Evolutionary conservation across 495 filamentous ascomycete genomes (phyloP).

Genomic region (Penicillium simplicissimum): DNA sequence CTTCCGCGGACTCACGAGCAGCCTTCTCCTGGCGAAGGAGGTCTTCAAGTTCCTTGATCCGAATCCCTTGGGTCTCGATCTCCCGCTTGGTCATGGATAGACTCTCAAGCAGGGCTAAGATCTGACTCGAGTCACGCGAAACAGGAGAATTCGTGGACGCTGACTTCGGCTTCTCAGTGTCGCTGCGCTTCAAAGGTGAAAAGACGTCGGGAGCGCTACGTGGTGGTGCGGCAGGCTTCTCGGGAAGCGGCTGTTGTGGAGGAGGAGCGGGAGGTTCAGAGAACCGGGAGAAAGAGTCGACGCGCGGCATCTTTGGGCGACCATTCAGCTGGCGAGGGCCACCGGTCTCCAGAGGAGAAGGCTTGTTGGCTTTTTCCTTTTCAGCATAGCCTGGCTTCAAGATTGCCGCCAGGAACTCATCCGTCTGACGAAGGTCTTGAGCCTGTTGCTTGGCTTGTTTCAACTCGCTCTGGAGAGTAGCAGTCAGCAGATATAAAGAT

Average conservation of each 20-base stretch:
- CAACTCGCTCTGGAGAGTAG: constrained; percentile 73
- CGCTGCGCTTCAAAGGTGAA: constrained; percentile 64
- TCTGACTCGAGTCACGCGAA: constrained; percentile 68
- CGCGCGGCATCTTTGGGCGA: constrained; percentile 57
- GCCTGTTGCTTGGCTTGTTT: constrained; percentile 83
- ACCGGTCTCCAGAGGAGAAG: constrained; percentile 39
- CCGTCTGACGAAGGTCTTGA: constrained; percentile 77
- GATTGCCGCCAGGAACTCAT: constrained; percentile 75
- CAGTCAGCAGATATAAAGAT: background rate
- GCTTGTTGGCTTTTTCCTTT: constrained; percentile 55
- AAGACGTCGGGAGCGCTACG: constrained; percentile 44
- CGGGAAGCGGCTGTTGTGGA: constrained; percentile 85
- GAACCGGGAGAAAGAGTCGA: constrained; percentile 61
- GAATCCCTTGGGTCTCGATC: constrained; percentile 74
- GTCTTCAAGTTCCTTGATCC: constrained; percentile 79
- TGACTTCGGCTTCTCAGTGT: constrained; percentile 71
- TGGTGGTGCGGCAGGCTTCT: constrained; percentile 75
- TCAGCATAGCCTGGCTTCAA: constrained; percentile 67
- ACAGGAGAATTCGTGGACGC: constrained; percentile 60
- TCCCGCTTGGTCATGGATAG: constrained; percentile 76
- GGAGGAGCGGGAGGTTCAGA: constrained; percentile 90
- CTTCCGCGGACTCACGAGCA: constrained; percentile 81
- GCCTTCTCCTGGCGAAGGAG: constrained; percentile 74
- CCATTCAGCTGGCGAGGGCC: constrained; percentile 46
- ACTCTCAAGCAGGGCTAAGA: constrained; percentile 76